Base-by-base conservation (phyloP, 139 green algal species). In the Coelastrella sp. region DNA sequence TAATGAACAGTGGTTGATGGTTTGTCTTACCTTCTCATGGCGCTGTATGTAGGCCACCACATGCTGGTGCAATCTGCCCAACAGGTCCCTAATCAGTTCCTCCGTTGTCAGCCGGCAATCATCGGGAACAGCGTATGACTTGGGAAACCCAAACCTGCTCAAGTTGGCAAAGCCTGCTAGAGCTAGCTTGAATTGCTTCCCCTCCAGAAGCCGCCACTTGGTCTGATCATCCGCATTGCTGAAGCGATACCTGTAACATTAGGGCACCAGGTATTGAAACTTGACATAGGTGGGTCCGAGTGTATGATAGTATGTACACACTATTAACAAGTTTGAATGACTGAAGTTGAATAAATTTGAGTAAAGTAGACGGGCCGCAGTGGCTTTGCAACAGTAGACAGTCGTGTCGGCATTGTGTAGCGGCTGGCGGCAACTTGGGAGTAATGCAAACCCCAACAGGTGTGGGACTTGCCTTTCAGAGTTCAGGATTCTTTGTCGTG, bases 101-200 rank as follows among this genome's bases (percentile, higher is more conserved):
- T 58, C n/a, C 0, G 20, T 0, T 3, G 5, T 58, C 7, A 6
- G 58, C 2, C 7, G 74, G 74, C 74, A 80, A 23, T 80, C 74
- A 16, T 10, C n/a, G 0, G 74, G 74, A 4, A 80, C 23, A 47
- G 1, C 32, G 1, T 47, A 47, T 47, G 32, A 47, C 1, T 47
- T 47, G 13, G 57, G 74, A 8, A 58, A 80, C 2, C 20, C 74
- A 10, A 23, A 8, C 4, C 23, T 22, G 6, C 57, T 22, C 7
- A 17, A 16, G 0, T 8, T 14, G 0, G 22, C 7, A 8, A 60
- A 7, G 5, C 13, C n/a, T 16, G 74, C 11, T 17, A 80, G 74
- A 3, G 74, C 74, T 23, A 80, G 74, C 74, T 80, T 80, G 74
- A 80, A 80, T 23, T 80, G 74, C 5, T 14, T 57, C 23, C 74